Evolutionary conservation across 768 basidiomycete genomes (phyloP).

Genomic region (Rhizopogon vulgaris): DNA sequence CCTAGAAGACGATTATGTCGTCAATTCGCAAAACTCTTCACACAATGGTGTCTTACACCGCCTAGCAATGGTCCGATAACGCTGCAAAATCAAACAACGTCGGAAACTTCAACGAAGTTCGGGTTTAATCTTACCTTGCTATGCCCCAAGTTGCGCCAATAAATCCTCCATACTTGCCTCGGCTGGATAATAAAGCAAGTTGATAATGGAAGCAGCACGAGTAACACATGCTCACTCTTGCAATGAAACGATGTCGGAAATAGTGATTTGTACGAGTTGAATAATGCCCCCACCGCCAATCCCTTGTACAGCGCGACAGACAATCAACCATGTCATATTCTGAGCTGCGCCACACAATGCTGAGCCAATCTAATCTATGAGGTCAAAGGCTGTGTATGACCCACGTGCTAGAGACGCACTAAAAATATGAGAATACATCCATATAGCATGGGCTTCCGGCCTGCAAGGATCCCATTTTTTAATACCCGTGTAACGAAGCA

Average conservation of each 20-base stretch:
- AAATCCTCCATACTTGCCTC: conserved; percentile 34
- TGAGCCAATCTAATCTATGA: conserved; percentile 25
- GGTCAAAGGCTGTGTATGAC: not conserved
- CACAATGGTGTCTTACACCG: conserved; percentile 18
- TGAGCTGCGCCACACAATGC: conserved; percentile 39
- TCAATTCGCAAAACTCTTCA: not conserved
- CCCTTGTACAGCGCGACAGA: conserved; percentile 36
- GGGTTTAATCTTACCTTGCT: conserved; percentile 20
- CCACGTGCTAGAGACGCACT: conserved; percentile 10
- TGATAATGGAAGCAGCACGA: not conserved
- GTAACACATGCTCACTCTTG: conserved; percentile 19
- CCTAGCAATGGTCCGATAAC: conserved; percentile 39
- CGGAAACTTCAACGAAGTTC: not conserved
- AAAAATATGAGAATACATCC: conserved; percentile 32
- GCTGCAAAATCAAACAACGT: conserved; percentile 8
- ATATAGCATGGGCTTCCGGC: conserved; percentile 33
- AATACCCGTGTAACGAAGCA: not conserved
- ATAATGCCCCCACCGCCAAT: conserved; percentile 36
- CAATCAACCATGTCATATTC: conserved; percentile 36
- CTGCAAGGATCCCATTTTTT: conserved; percentile 8
- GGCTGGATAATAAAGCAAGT: conserved; percentile 13
- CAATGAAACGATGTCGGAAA: conserved; percentile 34
- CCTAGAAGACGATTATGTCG: conserved; percentile 10
- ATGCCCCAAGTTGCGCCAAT: conserved; percentile 37
- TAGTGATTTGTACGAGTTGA: conserved; percentile 31